Conservation (phyloP, 2,329 filamentous ascomycete genomes). For the Tolypocladium inflatum region DNA sequence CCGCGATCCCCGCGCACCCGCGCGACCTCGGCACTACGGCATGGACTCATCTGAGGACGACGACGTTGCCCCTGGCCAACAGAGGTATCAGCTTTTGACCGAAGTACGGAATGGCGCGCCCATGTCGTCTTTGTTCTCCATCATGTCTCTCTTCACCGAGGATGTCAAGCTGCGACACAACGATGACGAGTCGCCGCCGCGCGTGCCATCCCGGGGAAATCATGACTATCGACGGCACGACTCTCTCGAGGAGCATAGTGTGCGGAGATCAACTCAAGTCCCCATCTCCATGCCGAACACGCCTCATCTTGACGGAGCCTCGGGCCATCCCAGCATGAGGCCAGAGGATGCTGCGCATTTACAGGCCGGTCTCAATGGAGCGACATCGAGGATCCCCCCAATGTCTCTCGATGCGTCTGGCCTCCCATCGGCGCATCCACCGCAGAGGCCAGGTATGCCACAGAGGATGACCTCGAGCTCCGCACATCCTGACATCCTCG, state of each 20-base stretch:
- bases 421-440: slow-evolving; percentile 15
- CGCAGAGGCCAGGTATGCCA: slow-evolving; percentile 27
- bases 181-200: slow-evolving; percentile 38
- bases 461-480: slow-evolving; percentile 54
- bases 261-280: slow-evolving; percentile 4
- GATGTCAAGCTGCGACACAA: slow-evolving; percentile 73
- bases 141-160: slow-evolving; percentile 93
- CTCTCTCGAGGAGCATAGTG: slow-evolving; percentile 11
- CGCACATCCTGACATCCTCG: slow-evolving; percentile 92
- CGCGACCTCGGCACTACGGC: slow-evolving; percentile 11
- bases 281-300: slow-evolving; percentile 25
- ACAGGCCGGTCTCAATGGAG: slow-evolving; percentile 2
- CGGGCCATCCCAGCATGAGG: slow-evolving; percentile 6
- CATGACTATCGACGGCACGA: slow-evolving; percentile 17
- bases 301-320: slow-evolving; percentile 24
- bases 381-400: slow-evolving; percentile 54
- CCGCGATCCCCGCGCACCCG: slow-evolving; percentile 33
- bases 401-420: slow-evolving; percentile 54
- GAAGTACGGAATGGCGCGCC: slow-evolving; percentile 97
- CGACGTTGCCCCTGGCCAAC: slow-evolving; percentile 56
- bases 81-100: slow-evolving; percentile 88
- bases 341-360: slow-evolving; percentile 8
- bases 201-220: slow-evolving; percentile 11
- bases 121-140: slow-evolving; percentile 97
- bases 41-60: slow-evolving; percentile 52